These are phyloP conservation scores for Fusarium sororula DNA, from an alignment of 2,329 filamentous ascomycete species.

Conservation along the genomic window DNA sequence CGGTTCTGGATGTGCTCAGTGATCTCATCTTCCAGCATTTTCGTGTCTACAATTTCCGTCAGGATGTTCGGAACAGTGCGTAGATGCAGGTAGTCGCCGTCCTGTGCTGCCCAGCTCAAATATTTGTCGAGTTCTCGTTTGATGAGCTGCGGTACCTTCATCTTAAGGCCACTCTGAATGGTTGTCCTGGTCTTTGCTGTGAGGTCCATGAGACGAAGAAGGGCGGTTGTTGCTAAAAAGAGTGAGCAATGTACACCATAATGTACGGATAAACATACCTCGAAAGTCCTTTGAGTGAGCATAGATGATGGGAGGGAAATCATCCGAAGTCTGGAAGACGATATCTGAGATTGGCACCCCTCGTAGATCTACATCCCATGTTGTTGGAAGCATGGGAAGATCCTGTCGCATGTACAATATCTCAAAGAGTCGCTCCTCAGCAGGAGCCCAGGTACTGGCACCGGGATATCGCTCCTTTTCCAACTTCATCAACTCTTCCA, in stretches of 20 bases:
- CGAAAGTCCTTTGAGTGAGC: conserved; percentile 50
- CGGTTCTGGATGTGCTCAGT: conserved; percentile 48
- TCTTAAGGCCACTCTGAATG: conserved; percentile 48
- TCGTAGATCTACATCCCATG: conserved; percentile 54
- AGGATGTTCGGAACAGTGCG: conserved; percentile 52
- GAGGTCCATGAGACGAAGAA: conserved; percentile 53
- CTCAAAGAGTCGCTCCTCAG: conserved; percentile 58
- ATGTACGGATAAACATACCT: conserved; percentile 39
- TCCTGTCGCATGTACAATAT: conserved; percentile 54
- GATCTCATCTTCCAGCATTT: conserved; percentile 43
- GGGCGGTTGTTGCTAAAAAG: conserved; percentile 50
- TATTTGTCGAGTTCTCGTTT: conserved; percentile 49
- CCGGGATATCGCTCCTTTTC: conserved; percentile 55
- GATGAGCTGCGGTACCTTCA: conserved; percentile 46
- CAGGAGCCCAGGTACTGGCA: conserved; percentile 59
- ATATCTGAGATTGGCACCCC: conserved; percentile 51
- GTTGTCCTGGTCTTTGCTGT: conserved; percentile 48
- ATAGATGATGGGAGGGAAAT: conserved; percentile 50
- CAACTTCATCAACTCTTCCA: conserved; percentile 52
- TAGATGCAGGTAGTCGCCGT: conserved; percentile 49
- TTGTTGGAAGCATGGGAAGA: conserved; percentile 51
- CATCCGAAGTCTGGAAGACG: conserved; percentile 47
- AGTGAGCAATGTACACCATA: conserved; percentile 17
- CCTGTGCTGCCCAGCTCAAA: conserved; percentile 53
- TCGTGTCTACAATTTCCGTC: conserved; percentile 49